phyloP scores from a whole-genome alignment of 106 monocot species.

The Triglochin maritima region DNA sequence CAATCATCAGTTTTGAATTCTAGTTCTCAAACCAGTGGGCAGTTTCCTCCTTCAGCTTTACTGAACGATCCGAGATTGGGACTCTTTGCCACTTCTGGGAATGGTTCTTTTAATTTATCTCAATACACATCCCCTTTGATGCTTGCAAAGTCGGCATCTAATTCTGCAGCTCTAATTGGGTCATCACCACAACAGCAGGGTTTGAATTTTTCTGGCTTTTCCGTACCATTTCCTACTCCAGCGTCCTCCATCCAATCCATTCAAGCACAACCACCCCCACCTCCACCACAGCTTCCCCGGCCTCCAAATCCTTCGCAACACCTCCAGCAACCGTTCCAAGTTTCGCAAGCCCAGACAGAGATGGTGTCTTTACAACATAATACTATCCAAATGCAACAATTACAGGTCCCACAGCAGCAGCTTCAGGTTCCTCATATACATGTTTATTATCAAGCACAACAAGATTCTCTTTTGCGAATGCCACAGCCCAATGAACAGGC shows the following conservation, averaged over 20 bases:
- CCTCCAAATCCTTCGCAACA: conserved; percentile 55
- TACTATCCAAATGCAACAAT: conserved; percentile 46
- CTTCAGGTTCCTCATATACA: conserved; percentile 62
- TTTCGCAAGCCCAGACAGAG: conserved; percentile 38
- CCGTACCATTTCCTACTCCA: conserved; percentile 18
- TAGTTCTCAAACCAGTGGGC: conserved; percentile 32
- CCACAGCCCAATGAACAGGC: conserved; percentile 26
- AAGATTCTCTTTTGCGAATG: conserved; percentile 25
- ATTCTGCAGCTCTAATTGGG: conserved; percentile 30
- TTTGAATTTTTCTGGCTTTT: conserved; percentile 22
- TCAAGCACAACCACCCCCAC: conserved; percentile 44
- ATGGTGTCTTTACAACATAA: conserved; percentile 32
- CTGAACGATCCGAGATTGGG: conserved; percentile 28
- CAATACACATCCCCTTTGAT: conserved; percentile 36
- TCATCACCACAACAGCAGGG: conserved; percentile 35
- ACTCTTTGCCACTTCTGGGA: conserved; percentile 33
- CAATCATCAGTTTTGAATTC: conserved; percentile 32
- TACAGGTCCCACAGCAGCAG: conserved; percentile 56
- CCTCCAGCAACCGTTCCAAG: conserved; percentile 22
- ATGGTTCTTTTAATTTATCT: conserved; percentile 30
- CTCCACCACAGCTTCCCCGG: conserved; percentile 58
- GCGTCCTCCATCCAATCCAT: conserved; percentile 23
- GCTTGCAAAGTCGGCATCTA: conserved; percentile 28
- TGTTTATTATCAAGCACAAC: conserved; percentile 54
- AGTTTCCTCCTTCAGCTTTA: conserved; percentile 28